Evolutionary conservation across 176 grass and related monocot species (phyloP).

Genomic region (barley (Hordeum vulgare)): DNA sequence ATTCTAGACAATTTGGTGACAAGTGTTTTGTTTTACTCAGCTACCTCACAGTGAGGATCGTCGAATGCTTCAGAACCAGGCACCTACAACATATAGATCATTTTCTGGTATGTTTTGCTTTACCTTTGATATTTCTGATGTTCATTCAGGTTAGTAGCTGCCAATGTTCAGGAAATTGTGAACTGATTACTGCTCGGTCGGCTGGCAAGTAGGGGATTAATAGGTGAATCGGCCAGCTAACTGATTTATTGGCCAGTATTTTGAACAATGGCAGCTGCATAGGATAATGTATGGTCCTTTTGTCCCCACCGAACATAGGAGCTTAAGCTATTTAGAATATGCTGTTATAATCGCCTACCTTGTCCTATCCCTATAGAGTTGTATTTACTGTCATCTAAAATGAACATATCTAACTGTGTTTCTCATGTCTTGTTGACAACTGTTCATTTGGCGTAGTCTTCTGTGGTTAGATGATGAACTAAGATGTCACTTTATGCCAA

Average conservation of each 20-base stretch:
- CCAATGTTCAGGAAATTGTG: no score
- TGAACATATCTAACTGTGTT: neutral
- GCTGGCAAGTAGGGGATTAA: no score
- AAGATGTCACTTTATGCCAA: neutral
- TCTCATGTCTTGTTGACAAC: neutral
- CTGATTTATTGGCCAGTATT: no score
- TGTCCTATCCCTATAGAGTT: neutral
- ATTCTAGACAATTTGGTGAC: neutral
- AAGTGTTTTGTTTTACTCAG: constrained; percentile 38
- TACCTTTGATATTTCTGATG: constrained; percentile 18
- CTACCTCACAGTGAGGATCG: constrained; percentile 48
- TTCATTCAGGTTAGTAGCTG: constrained; percentile 9
- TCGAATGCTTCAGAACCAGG: constrained; percentile 24
- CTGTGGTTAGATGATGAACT: neutral
- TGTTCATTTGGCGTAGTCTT: constrained; percentile 3
- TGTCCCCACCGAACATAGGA: neutral
- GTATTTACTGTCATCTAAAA: neutral
- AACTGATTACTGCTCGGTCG: no score
- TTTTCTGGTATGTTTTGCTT: constrained; percentile 57
- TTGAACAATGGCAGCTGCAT: neutral
- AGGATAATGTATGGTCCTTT: neutral
- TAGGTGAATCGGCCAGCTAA: no score
- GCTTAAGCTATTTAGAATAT: neutral
- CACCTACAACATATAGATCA: constrained; percentile 38
- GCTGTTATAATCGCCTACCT: neutral